Conservation (phyloP, 2,329 filamentous ascomycete species). For the Aspergillus pseudotamarii region DNA sequence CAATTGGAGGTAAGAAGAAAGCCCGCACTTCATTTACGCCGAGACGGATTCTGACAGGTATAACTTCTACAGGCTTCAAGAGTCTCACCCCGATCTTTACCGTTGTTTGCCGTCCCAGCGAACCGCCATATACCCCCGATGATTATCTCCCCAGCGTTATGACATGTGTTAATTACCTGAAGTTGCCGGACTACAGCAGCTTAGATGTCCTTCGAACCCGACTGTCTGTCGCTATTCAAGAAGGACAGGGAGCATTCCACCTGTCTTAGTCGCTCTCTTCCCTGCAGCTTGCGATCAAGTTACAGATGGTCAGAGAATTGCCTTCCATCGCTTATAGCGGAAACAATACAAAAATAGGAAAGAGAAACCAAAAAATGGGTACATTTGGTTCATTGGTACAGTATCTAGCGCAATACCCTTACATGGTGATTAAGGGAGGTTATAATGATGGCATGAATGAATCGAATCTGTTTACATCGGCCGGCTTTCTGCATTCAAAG, state of each 20-base stretch:
- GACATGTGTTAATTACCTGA: constrained; percentile 99
- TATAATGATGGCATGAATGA: constrained; percentile 20
- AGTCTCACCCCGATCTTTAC: constrained; percentile 97
- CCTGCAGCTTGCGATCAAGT: constrained; percentile 1
- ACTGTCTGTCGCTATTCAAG: constrained; percentile 82
- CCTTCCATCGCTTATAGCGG: neutral
- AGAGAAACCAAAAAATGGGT: constrained; percentile 2
- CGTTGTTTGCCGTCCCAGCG: constrained; percentile 97
- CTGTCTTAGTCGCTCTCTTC: constrained; percentile 63
- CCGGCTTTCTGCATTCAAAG: constrained; percentile 17
- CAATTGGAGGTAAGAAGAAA: constrained; percentile 79
- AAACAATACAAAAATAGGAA: constrained; percentile 2
- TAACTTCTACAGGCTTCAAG: constrained; percentile 74
- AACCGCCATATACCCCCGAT: constrained; percentile 88
- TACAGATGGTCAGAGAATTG: neutral
- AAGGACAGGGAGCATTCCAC: constrained; percentile 97
- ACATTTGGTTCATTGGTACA: constrained; percentile 13
- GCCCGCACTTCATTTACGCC: neutral
- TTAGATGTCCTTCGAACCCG: constrained; percentile 76
- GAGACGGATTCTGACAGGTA: constrained; percentile 35
- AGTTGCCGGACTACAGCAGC: constrained; percentile 89
- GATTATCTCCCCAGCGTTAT: constrained; percentile 99
- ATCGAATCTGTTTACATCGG: constrained; percentile 18
- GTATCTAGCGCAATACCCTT: constrained; percentile 16
- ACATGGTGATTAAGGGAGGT: constrained; percentile 8